Base-by-base conservation (phyloP, 352 stramenopile genomes). In the Phytopythium cucurbitacearum region DNA sequence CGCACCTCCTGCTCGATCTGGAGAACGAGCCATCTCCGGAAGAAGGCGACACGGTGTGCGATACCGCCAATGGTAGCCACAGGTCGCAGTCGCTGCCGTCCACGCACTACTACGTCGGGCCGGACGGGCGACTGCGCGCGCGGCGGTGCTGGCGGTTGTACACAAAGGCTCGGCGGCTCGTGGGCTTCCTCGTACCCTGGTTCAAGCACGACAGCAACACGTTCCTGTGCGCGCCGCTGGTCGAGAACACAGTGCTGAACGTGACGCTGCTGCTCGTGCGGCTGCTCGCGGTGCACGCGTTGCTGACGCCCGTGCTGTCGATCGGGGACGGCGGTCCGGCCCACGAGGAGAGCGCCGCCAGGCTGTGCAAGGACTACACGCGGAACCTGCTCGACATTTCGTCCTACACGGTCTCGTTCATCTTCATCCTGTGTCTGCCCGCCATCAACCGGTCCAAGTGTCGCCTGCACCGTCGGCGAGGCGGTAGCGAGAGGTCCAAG, bases 181-280 rank as follows among this genome's bases (percentile, higher is more conserved):
- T 80, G 36, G 71, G 64, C 52, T 65, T 68, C 41, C 40, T 93
- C 3, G 52, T 90, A 32, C 78, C 60, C 57, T 65, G 76, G 46
- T 76, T 89, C 51, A 84, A 87, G 48, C 60, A 64, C 50, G 80
- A 91, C 60, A 80, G 75, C 72, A 93, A 93, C 56, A 90, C 78
- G 55, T 93, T 87, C 38, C 60, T 91, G 48, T 80, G 80, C 51
- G 70, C 76, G 1, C 54, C 68, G 13, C 87, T 93, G 78, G 71
- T 93, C 52, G 80, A 75, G 56, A 89, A 89, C 55, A 87, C 80
- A 57, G 59, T 69, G 61, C 68, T 88, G 40, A 93, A 89, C 54
- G 48, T 90, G 44, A 55, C 64, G 7, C 56, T 74, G n/a, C 70
- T 88, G 42, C 74, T 83, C 36, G 16, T 88, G 0, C 57, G 80